Base-by-base conservation (phyloP, 345 rosid genomes). In the Brassica juncea region DNA sequence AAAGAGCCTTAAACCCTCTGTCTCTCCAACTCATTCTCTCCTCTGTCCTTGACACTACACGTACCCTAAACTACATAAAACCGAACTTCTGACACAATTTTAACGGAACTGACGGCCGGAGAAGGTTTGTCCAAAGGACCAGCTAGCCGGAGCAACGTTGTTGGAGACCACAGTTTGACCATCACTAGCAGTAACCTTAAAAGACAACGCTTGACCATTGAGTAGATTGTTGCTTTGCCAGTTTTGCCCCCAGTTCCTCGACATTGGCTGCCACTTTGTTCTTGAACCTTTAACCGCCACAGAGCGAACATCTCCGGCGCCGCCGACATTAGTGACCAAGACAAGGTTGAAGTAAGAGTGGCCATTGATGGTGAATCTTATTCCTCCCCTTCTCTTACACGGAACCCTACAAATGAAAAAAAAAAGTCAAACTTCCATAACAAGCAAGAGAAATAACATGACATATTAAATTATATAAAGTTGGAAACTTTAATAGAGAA, bases 231-330 rank as follows among this genome's bases (percentile, higher is more conserved):
- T 87, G 83, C 82, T 84, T 73, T 89, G 90, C 90, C 89, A 87
- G 60, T 89, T 89, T 12, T 89, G 90, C 0, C 88, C 92, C 89
- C 90, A 88, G 35, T 87, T 89, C n/a, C 89, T 79, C 34, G 89
- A 86, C 89, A 89, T 82, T 55, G 79, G 77, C 59, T 82, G 84
- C 91, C 93, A 89, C 0, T 65, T 78, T 0, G 84, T 86, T 75
- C 84, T 86, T 0, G 87, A 84, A 7, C 93, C 93, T 80, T 85
- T 89, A 25, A 89, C 76, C 7, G 86, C 84, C 2, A 86, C 87
- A 0, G 83, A 72, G 12, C 27, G 70, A 21, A 37, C 70, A 66
- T 66, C 70, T 37, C 70, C 70, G 7, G 70, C 70, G 0, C 70
- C 91, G 2, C 91, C 93, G 1, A 86, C 91, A 30, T 89, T 89